Conservation (phyloP, 495 filamentous ascomycete species). For the Paragyromitra xinjiangensis region DNA sequence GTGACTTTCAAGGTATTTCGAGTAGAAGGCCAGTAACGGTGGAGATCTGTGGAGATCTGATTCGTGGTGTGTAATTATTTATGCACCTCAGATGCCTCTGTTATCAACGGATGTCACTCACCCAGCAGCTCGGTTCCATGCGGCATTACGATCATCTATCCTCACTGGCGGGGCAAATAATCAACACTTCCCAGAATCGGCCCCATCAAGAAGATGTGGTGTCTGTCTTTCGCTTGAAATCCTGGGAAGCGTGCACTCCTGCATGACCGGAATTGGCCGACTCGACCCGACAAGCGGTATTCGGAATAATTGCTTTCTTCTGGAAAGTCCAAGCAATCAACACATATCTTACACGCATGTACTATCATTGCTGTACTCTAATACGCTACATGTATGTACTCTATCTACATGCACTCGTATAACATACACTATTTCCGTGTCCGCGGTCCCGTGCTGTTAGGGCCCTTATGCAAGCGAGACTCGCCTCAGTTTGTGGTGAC, state of each 20-base stretch:
- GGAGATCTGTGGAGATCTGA: neutral
- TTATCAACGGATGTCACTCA: slow-evolving; percentile 10
- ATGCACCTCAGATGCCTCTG: slow-evolving; percentile 2
- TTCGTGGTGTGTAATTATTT: slow-evolving; percentile 13
- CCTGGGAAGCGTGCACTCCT: neutral
- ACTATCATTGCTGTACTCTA: neutral
- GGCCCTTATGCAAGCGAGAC: neutral
- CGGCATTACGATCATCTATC: slow-evolving; percentile 46
- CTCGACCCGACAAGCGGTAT: slow-evolving; percentile 17
- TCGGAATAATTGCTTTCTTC: slow-evolving; percentile 3
- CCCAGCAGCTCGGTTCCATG: slow-evolving; percentile 42
- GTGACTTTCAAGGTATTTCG: slow-evolving; percentile 16
- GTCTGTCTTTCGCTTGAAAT: slow-evolving; percentile 12
- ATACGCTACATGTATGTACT: neutral
- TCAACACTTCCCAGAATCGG: neutral
- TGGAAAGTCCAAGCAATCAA: slow-evolving; percentile 29
- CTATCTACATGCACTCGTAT: neutral
- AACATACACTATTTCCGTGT: neutral
- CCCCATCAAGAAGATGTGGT: neutral
- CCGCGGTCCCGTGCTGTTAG: neutral
- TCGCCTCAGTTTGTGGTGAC: neutral
- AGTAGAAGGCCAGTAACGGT: neutral
- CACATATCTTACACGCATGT: neutral
- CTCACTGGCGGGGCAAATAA: slow-evolving; percentile 2
- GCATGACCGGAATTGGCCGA: slow-evolving; percentile 11